phyloP scores from a whole-genome alignment of 352 stramenopile species.

The Thalassiosira livingstoniorum region DNA sequence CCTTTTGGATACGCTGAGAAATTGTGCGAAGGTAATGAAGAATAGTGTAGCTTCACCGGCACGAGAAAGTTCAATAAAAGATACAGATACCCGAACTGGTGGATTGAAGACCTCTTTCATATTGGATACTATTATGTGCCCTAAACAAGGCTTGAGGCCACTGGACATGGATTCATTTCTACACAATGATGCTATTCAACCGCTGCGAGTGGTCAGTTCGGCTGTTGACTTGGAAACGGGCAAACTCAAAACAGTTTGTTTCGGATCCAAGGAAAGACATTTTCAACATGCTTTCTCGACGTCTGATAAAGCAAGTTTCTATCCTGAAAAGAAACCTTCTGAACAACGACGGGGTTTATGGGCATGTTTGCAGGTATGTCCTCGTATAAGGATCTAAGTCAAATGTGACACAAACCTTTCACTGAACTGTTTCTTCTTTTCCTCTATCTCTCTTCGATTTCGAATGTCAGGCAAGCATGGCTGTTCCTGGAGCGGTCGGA shows the following conservation, averaged over 20 bases:
- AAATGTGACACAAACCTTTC: too few relatives aligned
- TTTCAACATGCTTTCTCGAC: slow-evolving; percentile 52
- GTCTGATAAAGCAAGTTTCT: slow-evolving; percentile 20
- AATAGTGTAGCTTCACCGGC: slow-evolving; percentile 23
- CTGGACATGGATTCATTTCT: slow-evolving; percentile 80
- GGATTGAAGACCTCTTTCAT: slow-evolving; percentile 81
- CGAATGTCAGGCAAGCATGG: slow-evolving; percentile 79
- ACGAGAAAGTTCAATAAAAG: slow-evolving; percentile 17
- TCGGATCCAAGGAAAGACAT: slow-evolving; percentile 74
- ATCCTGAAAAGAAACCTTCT: slow-evolving; percentile 45
- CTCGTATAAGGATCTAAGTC: too few relatives aligned
- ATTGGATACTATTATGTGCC: slow-evolving; percentile 77
- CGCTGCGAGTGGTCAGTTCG: slow-evolving; percentile 69
- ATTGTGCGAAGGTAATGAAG: slow-evolving; percentile 48
- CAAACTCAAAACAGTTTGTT: slow-evolving; percentile 63
- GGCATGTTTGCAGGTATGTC: slow-evolving; percentile 72
- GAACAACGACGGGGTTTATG: slow-evolving; percentile 68
- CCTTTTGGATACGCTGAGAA: slow-evolving; percentile 54
- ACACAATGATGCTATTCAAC: slow-evolving; percentile 71
- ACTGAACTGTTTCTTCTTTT: too few relatives aligned
- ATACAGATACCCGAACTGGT: slow-evolving; percentile 32
- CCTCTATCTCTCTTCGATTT: too few relatives aligned
- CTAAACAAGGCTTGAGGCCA: slow-evolving; percentile 68
- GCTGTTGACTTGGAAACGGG: slow-evolving; percentile 62
- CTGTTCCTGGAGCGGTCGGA: slow-evolving; percentile 75